Base-by-base conservation (phyloP, 1,139 yeast genomes). In the Yamadazyma membranifaciens region DNA sequence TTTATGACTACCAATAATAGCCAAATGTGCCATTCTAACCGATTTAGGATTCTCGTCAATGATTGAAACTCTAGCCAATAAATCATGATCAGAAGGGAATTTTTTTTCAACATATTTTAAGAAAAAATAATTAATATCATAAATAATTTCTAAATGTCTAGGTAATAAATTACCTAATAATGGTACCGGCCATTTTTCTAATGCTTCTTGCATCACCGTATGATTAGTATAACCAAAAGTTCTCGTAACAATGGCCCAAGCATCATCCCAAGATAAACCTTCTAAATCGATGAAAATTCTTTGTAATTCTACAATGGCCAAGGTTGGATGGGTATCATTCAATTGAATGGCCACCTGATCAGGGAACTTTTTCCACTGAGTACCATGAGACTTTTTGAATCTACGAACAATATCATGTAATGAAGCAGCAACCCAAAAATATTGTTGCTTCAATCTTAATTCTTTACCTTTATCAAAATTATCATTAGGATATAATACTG, bases 381-480 rank as follows among this genome's bases (percentile, higher is more conserved):
- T 44, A 57, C 83, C 79, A 56, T 81, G 80, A 41, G 81, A 65
- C 68, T 89, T 89, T 63, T 88, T 83, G 69, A 87, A 89, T 57
- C 98, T 80, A 60, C 97, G 83, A 37, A 89, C 81, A 55, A 91
- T 89, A 62, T 91, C 98, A 55, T 86, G 89, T 50, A 91, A 75
- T 9, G 96, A 87, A 35, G 97, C 97, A 39, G 95, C 83, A 41
- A 91, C 96, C 98, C 98, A 91, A 65, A 91, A 91, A 67, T 87
- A 91, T 65, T 91, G 97, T 67, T 91, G 97, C 65, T 89, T 91
- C 62, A 91, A 79, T 62, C 98, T 81, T 57, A 91, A 75, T 59
- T 87, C 96, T 65, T 91, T 91, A 54, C 98, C 98, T 49, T 81
- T 78, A 57, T 87, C 85, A 61, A 89, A 89, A 63, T 89, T 89